Base-by-base conservation (phyloP, 2,329 filamentous ascomycete genomes). In the Diaporthe destruens region DNA sequence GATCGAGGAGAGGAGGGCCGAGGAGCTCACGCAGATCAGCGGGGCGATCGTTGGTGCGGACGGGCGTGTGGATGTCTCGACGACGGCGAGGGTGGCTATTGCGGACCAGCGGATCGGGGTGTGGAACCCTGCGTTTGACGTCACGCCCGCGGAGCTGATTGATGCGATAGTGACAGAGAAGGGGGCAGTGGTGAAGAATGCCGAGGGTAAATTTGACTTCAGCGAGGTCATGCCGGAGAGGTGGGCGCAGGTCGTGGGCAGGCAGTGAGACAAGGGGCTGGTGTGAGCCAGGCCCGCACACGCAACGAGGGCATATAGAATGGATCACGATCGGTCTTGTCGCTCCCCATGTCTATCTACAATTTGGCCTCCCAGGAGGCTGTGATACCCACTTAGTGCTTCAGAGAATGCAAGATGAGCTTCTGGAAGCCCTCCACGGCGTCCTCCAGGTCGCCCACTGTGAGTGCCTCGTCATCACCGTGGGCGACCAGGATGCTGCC, bases 81-180 rank as follows among this genome's bases (percentile, higher is more conserved):
- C 86, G 66, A 90, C 91, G 23, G 92, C 92, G 71, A 90, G 92
- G 16, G 90, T 98, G 42, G 94, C 93, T 54, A 96, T 94, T 67
- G 96, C 96, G 0, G 88, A 92, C 75, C 89, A 91, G 79, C 90
- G 90, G 2, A 95, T 98, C 75, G 86, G 89, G 53, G 95, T 98
- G 11, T 99, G 96, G 95, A 99, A 99, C 81, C 96, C 96, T 42
- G 93, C 95, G 0, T 99, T 99, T 80, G 96, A 99, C 79, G 94
- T 99, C 44, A 99, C 96, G 12, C 96, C 96, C 0, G 90, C 93
- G 49, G 90, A 90, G 75, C 85, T 98, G 69, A 98, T 99, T 76
- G 96, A 99, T 82, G 95, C 93, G 2, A 93, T 99, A 72, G 94
- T 98, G 75, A 99, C 96, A 0, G 96, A 99, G 84, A 91, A 93